Conservation (phyloP, 495 filamentous ascomycete genomes). For the Chaetomium tenue region DNA sequence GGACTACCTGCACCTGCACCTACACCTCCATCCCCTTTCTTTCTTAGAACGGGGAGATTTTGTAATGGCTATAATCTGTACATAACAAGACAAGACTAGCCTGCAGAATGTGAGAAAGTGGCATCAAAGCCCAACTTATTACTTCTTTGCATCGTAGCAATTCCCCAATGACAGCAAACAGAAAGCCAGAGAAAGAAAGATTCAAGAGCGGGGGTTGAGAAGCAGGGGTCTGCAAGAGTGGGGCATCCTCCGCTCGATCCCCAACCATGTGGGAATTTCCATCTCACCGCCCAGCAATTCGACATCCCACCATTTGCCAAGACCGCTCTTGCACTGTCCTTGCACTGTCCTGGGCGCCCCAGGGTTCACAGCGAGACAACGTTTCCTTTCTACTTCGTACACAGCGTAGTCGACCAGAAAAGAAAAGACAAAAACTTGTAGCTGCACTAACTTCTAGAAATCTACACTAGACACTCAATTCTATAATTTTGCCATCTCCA, state of each 20-base stretch:
- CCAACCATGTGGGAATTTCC: constrained; percentile 13
- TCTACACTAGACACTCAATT: not conserved
- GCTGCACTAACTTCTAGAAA: not conserved
- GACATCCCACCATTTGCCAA: not conserved
- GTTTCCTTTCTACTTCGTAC: not conserved
- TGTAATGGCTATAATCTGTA: no score
- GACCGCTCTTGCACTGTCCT: not conserved
- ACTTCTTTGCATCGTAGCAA: no score
- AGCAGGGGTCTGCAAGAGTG: not conserved
- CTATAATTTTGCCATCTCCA: not conserved
- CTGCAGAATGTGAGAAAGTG: no score
- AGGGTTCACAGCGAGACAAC: not conserved
- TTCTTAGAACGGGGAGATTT: not conserved
- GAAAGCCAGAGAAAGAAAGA: not conserved
- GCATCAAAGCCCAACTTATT: no score
- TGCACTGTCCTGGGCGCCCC: not conserved
- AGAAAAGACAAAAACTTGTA: not conserved
- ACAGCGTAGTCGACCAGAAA: not conserved
- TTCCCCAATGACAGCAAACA: not conserved
- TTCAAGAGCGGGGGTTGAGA: constrained; percentile 4
- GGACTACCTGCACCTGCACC: not conserved
- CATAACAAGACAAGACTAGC: no score
- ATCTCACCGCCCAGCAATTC: constrained; percentile 10
- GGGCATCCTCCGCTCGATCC: not conserved
- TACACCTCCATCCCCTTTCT: not conserved